Base-by-base conservation (phyloP, 2,329 filamentous ascomycete species). In the Microcera coccophila region DNA sequence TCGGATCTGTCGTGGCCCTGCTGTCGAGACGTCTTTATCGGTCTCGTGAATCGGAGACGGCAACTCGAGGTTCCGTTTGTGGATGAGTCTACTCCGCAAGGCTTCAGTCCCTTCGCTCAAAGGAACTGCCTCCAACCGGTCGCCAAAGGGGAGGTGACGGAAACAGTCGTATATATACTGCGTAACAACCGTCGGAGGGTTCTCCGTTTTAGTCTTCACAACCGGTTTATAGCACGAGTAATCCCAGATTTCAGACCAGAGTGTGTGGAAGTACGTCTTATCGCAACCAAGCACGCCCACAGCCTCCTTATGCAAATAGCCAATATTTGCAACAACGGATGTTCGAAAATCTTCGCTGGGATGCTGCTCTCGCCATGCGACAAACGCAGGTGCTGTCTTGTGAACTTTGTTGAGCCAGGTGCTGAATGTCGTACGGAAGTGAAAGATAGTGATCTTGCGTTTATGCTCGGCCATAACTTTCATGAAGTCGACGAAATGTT, bases 401-500 rank as follows among this genome's bases (percentile, higher is more conserved):
- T 87, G 81, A 0, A 55, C 60, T 1, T 57, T 47, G 1, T 49
- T 18, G 0, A 86, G 56, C 82, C 84, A 90, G 0, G 46, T 39
- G 22, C 65, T 60, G 49, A 93, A 93, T 0, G 69, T 54, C 0
- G 44, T 43, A 8, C 70, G 66, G 49, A 93, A 90, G 39, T 80
- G 65, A 3, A 65, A 41, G 0, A 90, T 67, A 0, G 64, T 62
- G 2, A 85, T 73, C 2, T 56, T 58, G 0, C 52, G 54, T 0
- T 53, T 37, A 11, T 49, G 47, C 8, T 61, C 50, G 3, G 60
- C 52, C 44, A 69, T 62, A 9, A 59, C 38, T 3, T 64, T 60
- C 36, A 85, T 68, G 50, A 76, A 93, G 48, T 90, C 84, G 1
- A 90, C 71, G 18, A 85, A 74, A 53, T 89, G 81, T 57, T 90